phyloP scores from a whole-genome alignment of 2,329 filamentous ascomycete genomes.

The Penicillium sp. region DNA sequence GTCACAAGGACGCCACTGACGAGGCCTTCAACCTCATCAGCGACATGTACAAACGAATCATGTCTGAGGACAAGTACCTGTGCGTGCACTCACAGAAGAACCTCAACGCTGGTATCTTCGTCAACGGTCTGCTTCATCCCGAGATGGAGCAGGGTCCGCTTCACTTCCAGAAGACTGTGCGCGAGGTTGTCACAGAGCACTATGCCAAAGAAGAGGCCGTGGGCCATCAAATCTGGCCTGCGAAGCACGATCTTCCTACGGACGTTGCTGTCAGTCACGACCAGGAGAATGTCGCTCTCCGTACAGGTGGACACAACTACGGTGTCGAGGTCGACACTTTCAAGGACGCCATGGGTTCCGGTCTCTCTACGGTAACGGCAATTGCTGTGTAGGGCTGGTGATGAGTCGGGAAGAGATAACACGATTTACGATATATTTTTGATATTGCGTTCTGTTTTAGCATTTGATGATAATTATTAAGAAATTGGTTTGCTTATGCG shows the following conservation, averaged over 20 bases:
- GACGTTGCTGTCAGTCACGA: not conserved
- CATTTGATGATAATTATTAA: not conserved
- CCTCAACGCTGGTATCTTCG: conserved; percentile 60
- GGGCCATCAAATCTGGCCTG: conserved; percentile 55
- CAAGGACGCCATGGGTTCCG: not conserved
- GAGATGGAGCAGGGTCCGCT: conserved; percentile 59
- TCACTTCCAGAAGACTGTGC: conserved; percentile 57
- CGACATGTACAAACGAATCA: conserved; percentile 64
- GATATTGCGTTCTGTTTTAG: not conserved
- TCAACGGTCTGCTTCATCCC: conserved; percentile 64
- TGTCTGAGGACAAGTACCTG: conserved; percentile 66
- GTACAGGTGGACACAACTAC: not conserved
- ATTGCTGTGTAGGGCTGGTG: not conserved
- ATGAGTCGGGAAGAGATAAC: not conserved
- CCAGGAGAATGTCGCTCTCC: not conserved
- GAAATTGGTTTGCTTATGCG: not conserved
- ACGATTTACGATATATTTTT: not conserved
- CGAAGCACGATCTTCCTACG: conserved; percentile 19
- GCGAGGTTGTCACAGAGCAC: conserved; percentile 52
- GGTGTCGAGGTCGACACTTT: not conserved
- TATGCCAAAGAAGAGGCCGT: conserved; percentile 46
- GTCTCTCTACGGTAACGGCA: not conserved
- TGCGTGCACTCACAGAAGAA: conserved; percentile 61
- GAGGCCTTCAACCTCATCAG: conserved; percentile 60
- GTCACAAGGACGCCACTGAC: conserved; percentile 61